A percentile compares a stretch with the other conserved stretches of the same genome.
phyloP scores from a whole-genome alignment of 208 protist genomes.

The Trypanosoma mega region DNA sequence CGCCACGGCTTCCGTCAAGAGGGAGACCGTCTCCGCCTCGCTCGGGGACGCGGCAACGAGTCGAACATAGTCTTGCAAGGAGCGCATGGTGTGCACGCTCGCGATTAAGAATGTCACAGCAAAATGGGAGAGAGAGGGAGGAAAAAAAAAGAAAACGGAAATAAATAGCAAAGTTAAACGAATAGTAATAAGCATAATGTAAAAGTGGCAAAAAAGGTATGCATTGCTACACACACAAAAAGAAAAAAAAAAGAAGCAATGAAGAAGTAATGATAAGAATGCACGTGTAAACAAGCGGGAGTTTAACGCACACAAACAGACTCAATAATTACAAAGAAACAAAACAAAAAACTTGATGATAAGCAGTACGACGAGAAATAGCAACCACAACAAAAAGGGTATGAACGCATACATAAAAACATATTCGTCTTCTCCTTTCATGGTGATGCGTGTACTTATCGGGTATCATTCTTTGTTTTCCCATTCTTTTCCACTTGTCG shows the following conservation, averaged over 20 bases:
- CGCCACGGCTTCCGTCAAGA: slow-evolving; percentile 28
- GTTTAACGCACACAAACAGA: slow-evolving; percentile 1
- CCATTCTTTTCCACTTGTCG: background rate
- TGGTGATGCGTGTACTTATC: too few relatives aligned
- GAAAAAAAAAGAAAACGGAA: too few relatives aligned
- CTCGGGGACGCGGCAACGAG: slow-evolving; percentile 5
- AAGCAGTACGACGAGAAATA: too few relatives aligned
- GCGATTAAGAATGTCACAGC: too few relatives aligned
- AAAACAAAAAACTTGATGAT: slow-evolving; percentile 8
- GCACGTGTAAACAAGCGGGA: background rate
- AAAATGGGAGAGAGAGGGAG: too few relatives aligned
- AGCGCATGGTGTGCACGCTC: too few relatives aligned
- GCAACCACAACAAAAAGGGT: slow-evolving; percentile 9
- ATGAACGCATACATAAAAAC: too few relatives aligned
- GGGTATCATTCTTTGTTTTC: background rate
- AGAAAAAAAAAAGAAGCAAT: background rate
- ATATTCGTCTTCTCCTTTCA: too few relatives aligned
- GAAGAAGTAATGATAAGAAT: background rate
- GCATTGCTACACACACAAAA: background rate
- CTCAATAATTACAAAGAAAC: background rate
- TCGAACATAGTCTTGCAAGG: slow-evolving; percentile 23
- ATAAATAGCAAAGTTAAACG: too few relatives aligned
- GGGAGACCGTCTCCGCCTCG: slow-evolving; percentile 9
- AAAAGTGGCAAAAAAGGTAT: background rate
- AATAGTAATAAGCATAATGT: too few relatives aligned